Conservation (phyloP, 2,329 filamentous ascomycete genomes). For the Chaetoscypha palmicola region DNA sequence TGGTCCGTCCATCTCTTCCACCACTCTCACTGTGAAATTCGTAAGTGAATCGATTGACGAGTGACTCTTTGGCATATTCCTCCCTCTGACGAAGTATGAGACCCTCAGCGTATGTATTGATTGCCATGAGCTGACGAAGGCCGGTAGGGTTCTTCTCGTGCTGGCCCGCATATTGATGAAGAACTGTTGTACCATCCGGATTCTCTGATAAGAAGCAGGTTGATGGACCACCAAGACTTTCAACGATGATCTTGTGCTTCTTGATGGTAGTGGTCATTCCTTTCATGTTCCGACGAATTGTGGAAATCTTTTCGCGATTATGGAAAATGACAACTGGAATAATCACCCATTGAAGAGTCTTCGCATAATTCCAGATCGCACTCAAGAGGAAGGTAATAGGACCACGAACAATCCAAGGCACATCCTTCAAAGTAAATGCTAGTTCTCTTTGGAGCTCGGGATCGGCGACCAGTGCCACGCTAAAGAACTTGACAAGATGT, state of each 20-base stretch:
- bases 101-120: conserved; percentile 41
- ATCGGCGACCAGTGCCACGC: conserved; percentile 38
- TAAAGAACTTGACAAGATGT: conserved; percentile 34
- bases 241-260: conserved; percentile 34
- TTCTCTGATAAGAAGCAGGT: conserved; percentile 37
- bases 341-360: background rate
- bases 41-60: conserved; percentile 41
- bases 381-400: conserved; percentile 30
- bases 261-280: conserved; percentile 1
- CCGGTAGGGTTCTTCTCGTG: conserved; percentile 37
- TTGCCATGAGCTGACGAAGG: conserved; percentile 34
- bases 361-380: background rate
- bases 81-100: conserved; percentile 35
- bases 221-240: conserved; percentile 38
- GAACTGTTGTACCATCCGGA: conserved; percentile 6
- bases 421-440: conserved; percentile 29
- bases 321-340: conserved; percentile 3
- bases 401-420: conserved; percentile 23
- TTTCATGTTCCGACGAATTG: conserved; percentile 3
- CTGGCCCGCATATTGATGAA: conserved; percentile 17
- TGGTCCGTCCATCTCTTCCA: conserved; percentile 18
- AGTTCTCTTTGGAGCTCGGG: conserved; percentile 38
- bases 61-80: conserved; percentile 30
- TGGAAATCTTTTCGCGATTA: background rate
- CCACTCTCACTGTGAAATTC: conserved; percentile 35